A percentile compares a stretch with the other conserved stretches of the same genome.
Evolutionary conservation across 2,329 filamentous ascomycete genomes (phyloP).

Genomic region (Venturia nashicola): DNA sequence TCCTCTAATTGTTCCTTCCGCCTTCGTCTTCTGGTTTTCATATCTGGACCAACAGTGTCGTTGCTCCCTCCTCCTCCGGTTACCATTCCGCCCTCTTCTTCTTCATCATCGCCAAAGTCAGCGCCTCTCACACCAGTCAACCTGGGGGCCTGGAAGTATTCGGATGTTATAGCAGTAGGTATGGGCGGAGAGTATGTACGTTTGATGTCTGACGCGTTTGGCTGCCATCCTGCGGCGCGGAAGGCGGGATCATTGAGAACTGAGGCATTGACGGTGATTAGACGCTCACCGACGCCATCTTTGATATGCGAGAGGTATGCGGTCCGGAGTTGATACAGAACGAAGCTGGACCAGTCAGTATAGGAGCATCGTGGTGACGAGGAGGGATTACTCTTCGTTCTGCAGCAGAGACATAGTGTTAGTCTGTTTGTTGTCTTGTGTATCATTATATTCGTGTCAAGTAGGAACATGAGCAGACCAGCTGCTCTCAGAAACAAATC

Average conservation of each 20-base stretch:
- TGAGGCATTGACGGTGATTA: constrained; percentile 68
- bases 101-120: constrained; percentile 55
- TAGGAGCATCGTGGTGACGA: constrained; percentile 22
- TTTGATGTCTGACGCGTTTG: constrained; percentile 63
- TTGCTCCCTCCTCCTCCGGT: constrained; percentile 51
- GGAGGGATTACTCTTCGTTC: constrained; percentile 28
- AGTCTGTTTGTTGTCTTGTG: background rate
- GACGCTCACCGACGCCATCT: constrained; percentile 72
- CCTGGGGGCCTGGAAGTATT: constrained; percentile 67
- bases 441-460: background rate
- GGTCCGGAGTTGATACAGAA: constrained; percentile 70
- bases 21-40: constrained; percentile 52
- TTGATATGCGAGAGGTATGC: constrained; percentile 70
- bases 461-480: constrained; percentile 5
- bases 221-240: constrained; percentile 69
- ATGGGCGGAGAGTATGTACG: constrained; percentile 79
- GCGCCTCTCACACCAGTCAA: constrained; percentile 41
- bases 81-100: constrained; percentile 59
- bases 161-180: constrained; percentile 66
- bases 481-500: constrained; percentile 4
- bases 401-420: constrained; percentile 30
- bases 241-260: constrained; percentile 72
- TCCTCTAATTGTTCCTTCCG: constrained; percentile 61
- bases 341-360: constrained; percentile 43
- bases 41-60: constrained; percentile 55